Evolutionary conservation across 1,284 basidiomycete genomes (phyloP), one percentile per base, ranked within the genome.

Genomic region (Rhodofomes roseus): DNA sequence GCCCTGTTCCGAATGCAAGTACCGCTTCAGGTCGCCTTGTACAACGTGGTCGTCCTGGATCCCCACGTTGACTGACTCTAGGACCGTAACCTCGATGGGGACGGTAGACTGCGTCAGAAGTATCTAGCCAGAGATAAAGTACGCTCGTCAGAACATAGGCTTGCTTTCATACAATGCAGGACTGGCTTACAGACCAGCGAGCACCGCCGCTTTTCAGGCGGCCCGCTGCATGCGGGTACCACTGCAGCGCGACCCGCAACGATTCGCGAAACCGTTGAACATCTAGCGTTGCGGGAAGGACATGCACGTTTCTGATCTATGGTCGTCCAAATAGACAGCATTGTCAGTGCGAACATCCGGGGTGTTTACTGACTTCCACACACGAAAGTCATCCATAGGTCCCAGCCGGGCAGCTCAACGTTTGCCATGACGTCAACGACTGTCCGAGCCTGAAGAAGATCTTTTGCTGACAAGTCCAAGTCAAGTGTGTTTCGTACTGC

Each of bases 301-400:
- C 59, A 41, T 73, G 67, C 8, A 75, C 67, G 40, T 70, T 71
- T 43, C 71, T 62, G 40, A 74, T 68, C 72, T 72, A 46, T 12
- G 12, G 7, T n/a, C 25, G n/a, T 22, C 57, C 31, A 34, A 11
- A 5, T 11, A 34, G 31, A 34, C 31, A 34, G 31, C 5, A 34
- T 41, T 14, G 25, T 23, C 52, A 43, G 18, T 16, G 39, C 25
- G 22, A 4, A 11, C 31, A 37, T 43, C 23, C 39, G 25, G 9
- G n/a, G 29, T 22, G 25, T 20, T 31, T 22, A 16, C n/a, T 36
- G 50, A 52, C 25, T 31, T 36, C 20, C 18, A 48, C 64, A 16
- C 29, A 67, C 66, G 54, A 62, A 65, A 46, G 54, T 60, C 61
- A 64, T 57, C 66, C 64, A 65, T 31, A 65, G 44, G 6, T 65